phyloP scores from a whole-genome alignment of 2,329 filamentous ascomycete species.

The Gnomoniopsis smithogilvyi region DNA sequence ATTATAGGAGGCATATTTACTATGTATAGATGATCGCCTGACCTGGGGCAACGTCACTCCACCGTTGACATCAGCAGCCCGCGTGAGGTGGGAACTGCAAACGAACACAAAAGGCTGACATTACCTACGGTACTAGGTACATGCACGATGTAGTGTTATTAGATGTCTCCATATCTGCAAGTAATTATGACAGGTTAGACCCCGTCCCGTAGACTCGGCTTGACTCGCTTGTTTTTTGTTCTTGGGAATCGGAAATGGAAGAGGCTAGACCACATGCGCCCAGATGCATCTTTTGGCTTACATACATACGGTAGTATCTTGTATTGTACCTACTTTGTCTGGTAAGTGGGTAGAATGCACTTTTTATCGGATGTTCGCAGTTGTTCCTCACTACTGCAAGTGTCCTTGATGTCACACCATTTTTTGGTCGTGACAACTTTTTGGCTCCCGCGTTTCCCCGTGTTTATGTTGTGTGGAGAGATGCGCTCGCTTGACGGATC shows the following conservation, averaged over 20 bases:
- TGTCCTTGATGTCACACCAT: conserved; percentile 2
- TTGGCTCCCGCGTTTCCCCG: conserved; percentile 1
- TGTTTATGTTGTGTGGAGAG: background rate
- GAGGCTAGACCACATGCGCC: background rate
- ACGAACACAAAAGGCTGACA: no score
- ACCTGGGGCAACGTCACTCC: background rate
- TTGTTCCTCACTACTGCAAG: no score
- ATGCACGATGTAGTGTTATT: no score
- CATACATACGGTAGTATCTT: background rate
- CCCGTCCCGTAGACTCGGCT: background rate
- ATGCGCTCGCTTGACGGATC: background rate
- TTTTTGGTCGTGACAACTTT: background rate
- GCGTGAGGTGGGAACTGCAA: no score
- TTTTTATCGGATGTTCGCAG: background rate
- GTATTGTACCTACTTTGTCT: no score
- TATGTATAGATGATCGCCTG: background rate
- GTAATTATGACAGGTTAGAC: no score
- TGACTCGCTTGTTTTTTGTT: background rate
- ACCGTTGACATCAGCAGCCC: background rate
- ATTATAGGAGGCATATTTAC: no score
- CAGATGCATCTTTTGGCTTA: no score
- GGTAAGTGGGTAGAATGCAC: no score
- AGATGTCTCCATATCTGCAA: no score
- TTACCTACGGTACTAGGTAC: no score
- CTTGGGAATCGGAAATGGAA: background rate